phyloP scores from a whole-genome alignment of 2,329 filamentous ascomycete species.

The Arthrobotrys entomopaga region DNA sequence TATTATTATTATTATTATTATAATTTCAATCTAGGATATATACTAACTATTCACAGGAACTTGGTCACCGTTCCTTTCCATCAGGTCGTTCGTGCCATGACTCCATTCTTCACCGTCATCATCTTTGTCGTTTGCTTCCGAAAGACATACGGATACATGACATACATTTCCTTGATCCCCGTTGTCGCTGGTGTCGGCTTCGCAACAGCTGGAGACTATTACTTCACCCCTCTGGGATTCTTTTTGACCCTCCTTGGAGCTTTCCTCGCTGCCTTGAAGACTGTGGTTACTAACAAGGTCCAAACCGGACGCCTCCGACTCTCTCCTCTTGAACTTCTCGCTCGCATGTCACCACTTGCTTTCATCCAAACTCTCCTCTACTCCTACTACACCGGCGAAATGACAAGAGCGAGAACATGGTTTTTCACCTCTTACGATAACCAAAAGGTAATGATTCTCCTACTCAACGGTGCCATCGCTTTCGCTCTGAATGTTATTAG shows the following conservation, averaged over 20 bases:
- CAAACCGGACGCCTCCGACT: conserved; percentile 72
- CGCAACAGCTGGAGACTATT: conserved; percentile 72
- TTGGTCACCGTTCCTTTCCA: conserved; percentile 74
- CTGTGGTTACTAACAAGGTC: conserved; percentile 72
- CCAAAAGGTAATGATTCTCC: conserved; percentile 61
- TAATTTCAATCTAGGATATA: background rate
- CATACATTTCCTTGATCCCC: conserved; percentile 71
- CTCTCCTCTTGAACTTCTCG: conserved; percentile 70
- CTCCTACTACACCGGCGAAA: conserved; percentile 73
- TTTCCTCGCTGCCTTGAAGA: conserved; percentile 69
- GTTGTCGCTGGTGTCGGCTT: conserved; percentile 70
- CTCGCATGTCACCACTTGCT: conserved; percentile 72
- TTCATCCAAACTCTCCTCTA: conserved; percentile 73
- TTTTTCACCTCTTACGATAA: conserved; percentile 53
- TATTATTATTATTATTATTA: too few relatives aligned
- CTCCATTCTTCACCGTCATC: conserved; percentile 71
- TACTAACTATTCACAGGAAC: conserved; percentile 52
- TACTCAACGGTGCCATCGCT: conserved; percentile 68
- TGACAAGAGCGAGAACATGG: conserved; percentile 60
- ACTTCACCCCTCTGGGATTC: conserved; percentile 70
- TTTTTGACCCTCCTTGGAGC: conserved; percentile 68
- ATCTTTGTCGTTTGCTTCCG: conserved; percentile 70
- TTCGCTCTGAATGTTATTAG: conserved; percentile 70
- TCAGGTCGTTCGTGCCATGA: conserved; percentile 72
- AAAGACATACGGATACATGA: conserved; percentile 68